Percentiles rank a stretch among this genome's conserved stretches.
Conservation (phyloP, 768 basidiomycete species). For the Tephrocybe rancida region DNA sequence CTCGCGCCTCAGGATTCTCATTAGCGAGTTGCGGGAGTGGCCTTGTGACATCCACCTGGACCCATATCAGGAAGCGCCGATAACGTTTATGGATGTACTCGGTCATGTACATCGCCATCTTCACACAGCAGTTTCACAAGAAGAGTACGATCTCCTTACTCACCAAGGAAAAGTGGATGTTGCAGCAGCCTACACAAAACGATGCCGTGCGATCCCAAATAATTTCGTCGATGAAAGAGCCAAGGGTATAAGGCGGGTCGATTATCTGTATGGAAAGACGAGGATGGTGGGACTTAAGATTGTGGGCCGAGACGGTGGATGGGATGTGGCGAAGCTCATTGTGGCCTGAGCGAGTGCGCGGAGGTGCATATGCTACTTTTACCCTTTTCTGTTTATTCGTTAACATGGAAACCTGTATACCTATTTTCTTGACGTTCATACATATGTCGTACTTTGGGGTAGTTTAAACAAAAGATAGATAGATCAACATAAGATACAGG, state of each 20-base stretch:
- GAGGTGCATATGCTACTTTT: not conserved
- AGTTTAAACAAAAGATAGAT: no score
- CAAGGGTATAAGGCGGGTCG: slow-evolving; percentile 1
- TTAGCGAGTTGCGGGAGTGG: not conserved
- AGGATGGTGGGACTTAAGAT: not conserved
- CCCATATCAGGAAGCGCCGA: not conserved
- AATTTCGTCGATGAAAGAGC: not conserved
- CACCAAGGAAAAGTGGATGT: not conserved
- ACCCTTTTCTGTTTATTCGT: not conserved
- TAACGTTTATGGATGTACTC: slow-evolving; percentile 3
- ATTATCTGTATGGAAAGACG: slow-evolving; percentile 2
- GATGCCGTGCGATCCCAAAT: not conserved
- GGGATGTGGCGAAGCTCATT: not conserved
- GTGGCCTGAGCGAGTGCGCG: not conserved
- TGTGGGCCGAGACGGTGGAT: not conserved
- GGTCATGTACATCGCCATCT: not conserved
- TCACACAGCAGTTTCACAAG: not conserved
- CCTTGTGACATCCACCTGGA: not conserved
- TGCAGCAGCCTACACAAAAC: not conserved
- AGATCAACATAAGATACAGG: not conserved
- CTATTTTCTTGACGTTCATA: no score
- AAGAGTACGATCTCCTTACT: not conserved
- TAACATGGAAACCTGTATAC: not conserved
- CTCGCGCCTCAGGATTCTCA: not conserved
- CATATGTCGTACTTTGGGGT: no score